Evolutionary conservation across 495 filamentous ascomycete genomes (phyloP), one percentile per base, ranked within the genome.

Genomic region (Neurospora sp.): DNA sequence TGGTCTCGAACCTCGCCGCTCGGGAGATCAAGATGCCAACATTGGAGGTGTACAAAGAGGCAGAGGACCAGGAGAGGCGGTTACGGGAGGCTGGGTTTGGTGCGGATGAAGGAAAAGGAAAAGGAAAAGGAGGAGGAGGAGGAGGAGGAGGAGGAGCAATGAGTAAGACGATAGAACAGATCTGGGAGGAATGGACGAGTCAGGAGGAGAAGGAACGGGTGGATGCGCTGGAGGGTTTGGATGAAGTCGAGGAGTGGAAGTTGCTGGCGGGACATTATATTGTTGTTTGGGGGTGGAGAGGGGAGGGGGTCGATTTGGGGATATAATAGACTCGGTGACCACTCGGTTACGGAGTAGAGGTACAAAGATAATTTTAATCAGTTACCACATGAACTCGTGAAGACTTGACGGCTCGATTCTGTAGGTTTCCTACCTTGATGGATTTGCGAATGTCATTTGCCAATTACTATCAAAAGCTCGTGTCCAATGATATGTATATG

Each of bases 161-260:
- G 61, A 73, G 72, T 39, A 85, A 87, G 70, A 92, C 92, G 75
- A 88, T 98, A 59, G 87, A 91, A 71, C 85, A 86, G 20, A 86
- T 97, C 48, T 97, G 93, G 90, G 85, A 90, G 65, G 78, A 83
- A 14, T 97, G 94, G 92, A 85, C 97, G 4, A 72, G 53, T 0
- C 82, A 85, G 10, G 82, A 80, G n/a, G 96, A 98, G 83, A 95
- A 92, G 78, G 91, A 91, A 76, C 84, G 96, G 74, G 89, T 98
- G 5, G 89, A 91, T 68, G 78, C 81, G 35, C 80, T 98, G 71
- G 96, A 98, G 81, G 92, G 94, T 85, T 78, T 98, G 74, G 96
- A 99, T 85, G 96, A 99, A 82, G 88, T 97, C 71, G 96, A 99
- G 82, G 96, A 99, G 83, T 97, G 95, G 94, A 83, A 88, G 76